These are phyloP conservation scores for Mortierella antarctica DNA, from an alignment of 192 early-diverging fungal species.

Conservation along the genomic window DNA sequence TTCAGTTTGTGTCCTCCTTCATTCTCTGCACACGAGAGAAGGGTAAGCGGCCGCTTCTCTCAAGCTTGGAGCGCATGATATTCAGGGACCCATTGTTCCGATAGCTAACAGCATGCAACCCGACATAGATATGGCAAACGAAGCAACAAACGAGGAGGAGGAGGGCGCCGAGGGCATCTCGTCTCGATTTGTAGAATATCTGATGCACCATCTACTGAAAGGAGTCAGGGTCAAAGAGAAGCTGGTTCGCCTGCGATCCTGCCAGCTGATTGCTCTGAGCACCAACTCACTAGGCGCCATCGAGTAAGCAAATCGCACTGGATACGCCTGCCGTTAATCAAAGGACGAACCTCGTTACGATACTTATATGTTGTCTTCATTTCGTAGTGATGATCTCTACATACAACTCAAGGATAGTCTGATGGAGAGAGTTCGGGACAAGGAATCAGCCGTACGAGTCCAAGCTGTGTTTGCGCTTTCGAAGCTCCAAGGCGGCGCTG, in stretches of 20 bases:
- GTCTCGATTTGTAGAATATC: slow-evolving; percentile 74
- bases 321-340: neutral
- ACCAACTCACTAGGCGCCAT: slow-evolving; percentile 80
- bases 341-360: neutral
- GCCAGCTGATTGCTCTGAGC: slow-evolving; percentile 80
- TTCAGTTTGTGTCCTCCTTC: slow-evolving; percentile 81
- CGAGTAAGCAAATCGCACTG: slow-evolving; percentile 61
- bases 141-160: slow-evolving; percentile 46
- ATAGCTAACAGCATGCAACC: neutral
- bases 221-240: slow-evolving; percentile 88
- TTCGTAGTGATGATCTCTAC: slow-evolving; percentile 77
- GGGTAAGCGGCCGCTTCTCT: slow-evolving; percentile 36
- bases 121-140: slow-evolving; percentile 34
- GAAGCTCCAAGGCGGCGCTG: slow-evolving; percentile 75
- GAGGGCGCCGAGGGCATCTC: slow-evolving; percentile 65
- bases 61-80: neutral
- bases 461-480: slow-evolving; percentile 84
- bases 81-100: neutral
- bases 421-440: slow-evolving; percentile 79
- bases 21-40: slow-evolving; percentile 76
- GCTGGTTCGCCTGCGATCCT: slow-evolving; percentile 77
- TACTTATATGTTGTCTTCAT: neutral
- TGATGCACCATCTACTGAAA: slow-evolving; percentile 76
- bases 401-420: slow-evolving; percentile 73
- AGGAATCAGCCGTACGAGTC: slow-evolving; percentile 81